A percentile compares a stretch with the other conserved stretches of the same genome.
phyloP scores from a whole-genome alignment of 805 yeast species.

The Yamadazyma kitorensis region DNA sequence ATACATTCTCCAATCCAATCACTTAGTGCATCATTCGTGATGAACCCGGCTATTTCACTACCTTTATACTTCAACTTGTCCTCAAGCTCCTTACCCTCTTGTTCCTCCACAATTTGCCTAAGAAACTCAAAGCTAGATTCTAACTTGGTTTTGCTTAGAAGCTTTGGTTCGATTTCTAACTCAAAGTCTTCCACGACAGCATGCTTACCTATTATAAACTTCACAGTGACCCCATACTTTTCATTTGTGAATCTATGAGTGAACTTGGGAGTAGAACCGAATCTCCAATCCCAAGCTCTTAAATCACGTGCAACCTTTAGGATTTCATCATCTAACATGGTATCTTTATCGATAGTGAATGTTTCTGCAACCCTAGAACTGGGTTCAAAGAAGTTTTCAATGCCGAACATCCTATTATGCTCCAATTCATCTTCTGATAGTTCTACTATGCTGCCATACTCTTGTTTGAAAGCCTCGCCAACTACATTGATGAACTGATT shows the following conservation, averaged over 20 bases:
- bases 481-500: constrained; percentile 48
- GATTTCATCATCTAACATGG: constrained; percentile 39
- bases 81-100: constrained; percentile 12
- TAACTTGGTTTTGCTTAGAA: constrained; percentile 12
- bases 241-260: constrained; percentile 45
- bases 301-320: constrained; percentile 39
- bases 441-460: constrained; percentile 20
- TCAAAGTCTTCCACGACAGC: constrained; percentile 25
- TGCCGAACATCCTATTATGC: constrained; percentile 32
- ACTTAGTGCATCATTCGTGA: constrained; percentile 40
- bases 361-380: constrained; percentile 14
- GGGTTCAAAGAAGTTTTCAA: constrained; percentile 26
- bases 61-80: constrained; percentile 36
- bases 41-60: constrained; percentile 41
- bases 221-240: constrained; percentile 28
- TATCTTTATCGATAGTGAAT: constrained; percentile 21
- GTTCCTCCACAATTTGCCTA: constrained; percentile 21
- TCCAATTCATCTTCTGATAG: constrained; percentile 19
- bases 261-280: constrained; percentile 75
- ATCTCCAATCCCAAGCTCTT: constrained; percentile 69
- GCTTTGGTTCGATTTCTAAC: constrained; percentile 10
- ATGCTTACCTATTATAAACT: constrained; percentile 47
- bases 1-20: constrained; percentile 46
- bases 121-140: constrained; percentile 33
- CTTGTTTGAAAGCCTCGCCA: constrained; percentile 34